Evolutionary conservation across 2,329 filamentous ascomycete species (phyloP), one percentile per base, ranked within the genome.

Genomic region (Xylaria multiplex): DNA sequence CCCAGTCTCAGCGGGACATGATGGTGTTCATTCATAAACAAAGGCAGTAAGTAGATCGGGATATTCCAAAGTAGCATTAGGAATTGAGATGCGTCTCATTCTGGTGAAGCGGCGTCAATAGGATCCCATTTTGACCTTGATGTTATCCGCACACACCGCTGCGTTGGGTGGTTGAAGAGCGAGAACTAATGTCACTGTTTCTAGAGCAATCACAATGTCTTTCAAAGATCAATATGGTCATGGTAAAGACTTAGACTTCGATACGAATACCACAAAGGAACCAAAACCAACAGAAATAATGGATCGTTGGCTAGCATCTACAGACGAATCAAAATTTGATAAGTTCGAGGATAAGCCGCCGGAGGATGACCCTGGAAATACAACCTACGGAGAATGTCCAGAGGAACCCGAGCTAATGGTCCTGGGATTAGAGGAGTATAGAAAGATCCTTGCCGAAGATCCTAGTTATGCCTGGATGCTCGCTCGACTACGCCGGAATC

Each of bases 401-500:
- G 43, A 37, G 2, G 30, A 11, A 5, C n/a, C 7, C 43, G 30
- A 49, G 6, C n/a, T 35, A 35, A 19, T 19, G 22, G 13, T 45
- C 2, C 55, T 30, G 2, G 43, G 24, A 16, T 40, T 48, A 27
- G 55, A 58, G 37, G 55, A 58, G 11, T 58, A 62, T 42, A 61
- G 37, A 19, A 53, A 58, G 45, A 19, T 59, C n/a, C 22, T 66
- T 19, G 40, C 37, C 32, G 30, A 42, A n/a, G 48, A 62, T 30
- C 59, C 50, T 42, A 46, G 57, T 6, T 65, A 67, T 52, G n/a
- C 22, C 11, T 65, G 58, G 62, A 55, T 65, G 52, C 62, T 68
- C n/a, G 27, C 49, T 6, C 65, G 59, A 43, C 27, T 68, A 50
- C 62, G 49, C 16, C 32, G 53, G 11, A 52, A 67, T 24, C 50